These are phyloP conservation scores for Hemileccinum impolitum DNA, from an alignment of 768 basidiomycete species.

Conservation along the genomic window DNA sequence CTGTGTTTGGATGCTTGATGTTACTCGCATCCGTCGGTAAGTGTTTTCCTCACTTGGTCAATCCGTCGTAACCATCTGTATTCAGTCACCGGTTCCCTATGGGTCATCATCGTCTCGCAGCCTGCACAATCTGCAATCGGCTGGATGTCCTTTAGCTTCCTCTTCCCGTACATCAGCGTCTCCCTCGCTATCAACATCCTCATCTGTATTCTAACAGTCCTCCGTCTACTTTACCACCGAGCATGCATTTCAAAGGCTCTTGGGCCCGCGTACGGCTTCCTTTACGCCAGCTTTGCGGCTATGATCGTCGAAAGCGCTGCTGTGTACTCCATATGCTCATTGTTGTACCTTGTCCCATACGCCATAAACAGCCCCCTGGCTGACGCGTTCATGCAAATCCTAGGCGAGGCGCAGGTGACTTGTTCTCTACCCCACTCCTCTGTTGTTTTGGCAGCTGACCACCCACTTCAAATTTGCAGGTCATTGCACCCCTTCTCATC, in stretches of 20 bases:
- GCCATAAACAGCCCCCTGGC: conserved; percentile 22
- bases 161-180: conserved; percentile 32
- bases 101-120: conserved; percentile 26
- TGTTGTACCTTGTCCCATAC: conserved; percentile 32
- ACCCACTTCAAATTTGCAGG: conserved; percentile 23
- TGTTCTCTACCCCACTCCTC: neutral
- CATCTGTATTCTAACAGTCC: conserved; percentile 29
- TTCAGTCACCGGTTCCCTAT: conserved; percentile 28
- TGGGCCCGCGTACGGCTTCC: conserved; percentile 22
- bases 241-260: conserved; percentile 23
- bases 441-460: neutral
- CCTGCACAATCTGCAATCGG: conserved; percentile 15
- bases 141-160: conserved; percentile 33
- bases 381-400: conserved; percentile 29
- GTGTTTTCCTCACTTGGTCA: neutral
- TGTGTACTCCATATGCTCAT: conserved; percentile 31
- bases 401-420: conserved; percentile 29
- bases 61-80: neutral
- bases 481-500: conserved; percentile 46
- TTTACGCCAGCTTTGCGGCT: conserved; percentile 33
- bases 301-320: conserved; percentile 35
- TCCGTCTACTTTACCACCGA: conserved; percentile 31
- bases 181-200: conserved; percentile 33
- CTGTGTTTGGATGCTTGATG: conserved; percentile 17
- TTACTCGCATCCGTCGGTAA: conserved; percentile 24